phyloP scores from a whole-genome alignment of 768 basidiomycete species.

The Crassisporium funariophilum region DNA sequence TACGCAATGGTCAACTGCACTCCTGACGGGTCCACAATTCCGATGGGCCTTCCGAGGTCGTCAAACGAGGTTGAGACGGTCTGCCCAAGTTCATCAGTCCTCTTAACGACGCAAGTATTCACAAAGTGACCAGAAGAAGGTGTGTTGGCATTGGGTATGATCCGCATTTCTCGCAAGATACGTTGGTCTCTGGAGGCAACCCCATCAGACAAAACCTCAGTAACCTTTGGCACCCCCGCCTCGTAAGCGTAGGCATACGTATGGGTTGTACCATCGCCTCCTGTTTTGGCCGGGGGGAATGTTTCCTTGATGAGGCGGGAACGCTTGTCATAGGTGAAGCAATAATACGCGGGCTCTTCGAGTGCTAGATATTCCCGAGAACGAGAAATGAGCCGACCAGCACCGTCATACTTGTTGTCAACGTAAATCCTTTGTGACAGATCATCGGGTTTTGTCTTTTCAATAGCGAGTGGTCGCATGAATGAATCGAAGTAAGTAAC shows the following conservation, averaged over 20 bases:
- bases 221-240: not conserved
- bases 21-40: too few species aligned
- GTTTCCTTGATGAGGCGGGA: slow-evolving; percentile 1
- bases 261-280: not conserved
- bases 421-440: too few species aligned
- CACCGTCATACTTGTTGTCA: too few species aligned
- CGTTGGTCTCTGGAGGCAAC: not conserved
- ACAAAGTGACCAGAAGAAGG: not conserved
- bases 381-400: too few species aligned
- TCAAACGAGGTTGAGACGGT: not conserved
- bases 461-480: too few species aligned
- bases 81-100: not conserved
- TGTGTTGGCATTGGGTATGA: not conserved
- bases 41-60: too few species aligned
- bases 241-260: not conserved
- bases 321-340: not conserved
- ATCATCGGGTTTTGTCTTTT: too few species aligned
- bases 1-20: too few species aligned
- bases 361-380: too few species aligned
- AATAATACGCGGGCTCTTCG: too few species aligned
- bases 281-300: not conserved
- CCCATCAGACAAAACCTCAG: not conserved
- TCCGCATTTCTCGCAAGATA: too few species aligned
- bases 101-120: slow-evolving; percentile 1
- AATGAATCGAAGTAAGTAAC: too few species aligned